Evolutionary conservation across 176 grass and related monocot species (phyloP), one percentile per base, ranked within the genome.

Genomic region (Eleusine coracana): DNA sequence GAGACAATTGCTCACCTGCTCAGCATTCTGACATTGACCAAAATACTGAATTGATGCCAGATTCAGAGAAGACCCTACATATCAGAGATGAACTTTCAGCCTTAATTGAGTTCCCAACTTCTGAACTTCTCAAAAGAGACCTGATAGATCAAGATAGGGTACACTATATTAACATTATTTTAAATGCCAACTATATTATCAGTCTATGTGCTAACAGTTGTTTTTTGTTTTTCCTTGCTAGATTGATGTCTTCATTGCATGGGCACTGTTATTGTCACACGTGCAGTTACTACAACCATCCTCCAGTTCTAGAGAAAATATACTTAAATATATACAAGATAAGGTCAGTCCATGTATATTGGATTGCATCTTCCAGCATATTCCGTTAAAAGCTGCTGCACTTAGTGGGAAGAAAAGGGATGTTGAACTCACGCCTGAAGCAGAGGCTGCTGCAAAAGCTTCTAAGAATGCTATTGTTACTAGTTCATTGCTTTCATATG

Each of bases 351-450:
- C 96, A 0, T 75, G 80, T 44, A 91, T 95, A 87, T 84, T 98
- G 81, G 84, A 92, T 69, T 93, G 92, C 79, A 90, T 98, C 58
- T 98, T 98, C 71, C 96, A 98, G 80, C 92, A 98, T 79, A 95
- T 98, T 56, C 92, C 92, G 84, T 49, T 98, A 70, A 92, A 77
- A 75, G 72, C 50, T 73, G 79, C 74, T 79, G 62, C 71, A 49
- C 31, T 28, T 21, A 88, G 38, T 68, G 56, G 85, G 65, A 95
- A 98, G 87, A 95, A 92, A 67, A 98, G 95, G 41, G 96, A 98
- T 86, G 77, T 64, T 73, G 90, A 90, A 29, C 85, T 98, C 20
- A 17, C 76, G 64, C 84, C 85, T 69, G 96, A 95, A 86, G 89
- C 89, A 14, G 88, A 88, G 68, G 94, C 83, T 65, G 96, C 92